Percentiles rank a stretch among this genome's conserved stretches.
Conservation (phyloP, 192 early-diverging fungal genomes). For the Linnemannia exigua region DNA sequence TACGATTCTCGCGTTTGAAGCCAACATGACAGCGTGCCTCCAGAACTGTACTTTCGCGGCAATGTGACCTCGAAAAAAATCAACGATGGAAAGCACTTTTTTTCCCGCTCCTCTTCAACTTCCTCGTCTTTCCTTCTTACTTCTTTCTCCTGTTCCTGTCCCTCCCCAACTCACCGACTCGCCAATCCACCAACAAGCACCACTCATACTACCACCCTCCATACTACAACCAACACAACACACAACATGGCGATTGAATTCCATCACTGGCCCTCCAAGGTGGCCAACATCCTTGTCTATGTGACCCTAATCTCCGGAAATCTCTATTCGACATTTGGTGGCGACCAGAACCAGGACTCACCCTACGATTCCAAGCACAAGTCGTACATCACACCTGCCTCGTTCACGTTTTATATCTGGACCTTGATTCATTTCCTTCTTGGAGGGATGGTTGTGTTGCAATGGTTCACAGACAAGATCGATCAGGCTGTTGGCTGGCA, state of each 20-base stretch:
- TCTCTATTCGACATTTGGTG: slow-evolving; percentile 45
- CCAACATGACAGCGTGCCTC: too few species aligned
- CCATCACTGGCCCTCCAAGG: slow-evolving; percentile 49
- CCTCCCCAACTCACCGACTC: neutral
- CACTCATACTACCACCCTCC: neutral
- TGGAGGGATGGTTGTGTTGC: slow-evolving; percentile 73
- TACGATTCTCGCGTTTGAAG: too few species aligned
- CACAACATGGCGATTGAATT: slow-evolving; percentile 39
- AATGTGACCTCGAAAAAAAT: too few species aligned
- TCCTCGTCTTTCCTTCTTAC: neutral
- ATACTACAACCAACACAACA: neutral
- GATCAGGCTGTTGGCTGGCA: slow-evolving; percentile 71
- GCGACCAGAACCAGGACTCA: slow-evolving; percentile 18
- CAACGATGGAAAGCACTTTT: neutral
- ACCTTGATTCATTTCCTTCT: slow-evolving; percentile 74
- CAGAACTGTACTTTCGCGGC: too few species aligned
- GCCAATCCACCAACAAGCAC: too few species aligned
- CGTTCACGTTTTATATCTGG: slow-evolving; percentile 74
- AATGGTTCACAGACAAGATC: slow-evolving; percentile 71
- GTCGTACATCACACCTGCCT: slow-evolving; percentile 78
- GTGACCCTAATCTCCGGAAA: slow-evolving; percentile 44
- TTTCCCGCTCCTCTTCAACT: neutral
- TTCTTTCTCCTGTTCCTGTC: too few species aligned
- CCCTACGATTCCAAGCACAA: slow-evolving; percentile 56
- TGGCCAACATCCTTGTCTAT: slow-evolving; percentile 53